phyloP scores from a whole-genome alignment of 2,329 filamentous ascomycete genomes.

The Beauveria brongniartii region DNA sequence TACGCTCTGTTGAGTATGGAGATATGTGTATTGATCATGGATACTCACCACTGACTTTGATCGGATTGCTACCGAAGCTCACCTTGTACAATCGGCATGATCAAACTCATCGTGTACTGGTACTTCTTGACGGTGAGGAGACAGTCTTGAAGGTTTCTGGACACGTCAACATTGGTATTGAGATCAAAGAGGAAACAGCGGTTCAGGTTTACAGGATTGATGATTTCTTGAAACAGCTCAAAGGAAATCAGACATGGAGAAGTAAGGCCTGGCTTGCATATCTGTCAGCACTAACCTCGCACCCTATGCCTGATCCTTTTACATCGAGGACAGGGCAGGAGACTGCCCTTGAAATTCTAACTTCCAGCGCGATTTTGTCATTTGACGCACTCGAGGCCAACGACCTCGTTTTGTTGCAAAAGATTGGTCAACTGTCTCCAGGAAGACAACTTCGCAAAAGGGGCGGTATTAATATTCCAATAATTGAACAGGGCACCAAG shows the following conservation, averaged over 20 bases:
- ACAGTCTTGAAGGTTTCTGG: accelerated
- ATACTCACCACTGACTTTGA: background rate
- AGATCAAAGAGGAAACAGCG: background rate
- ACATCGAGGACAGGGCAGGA: constrained; percentile 45
- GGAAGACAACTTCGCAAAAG: background rate
- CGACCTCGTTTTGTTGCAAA: background rate
- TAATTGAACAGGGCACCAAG: background rate
- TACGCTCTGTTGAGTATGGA: background rate
- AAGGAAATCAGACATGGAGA: constrained; percentile 39
- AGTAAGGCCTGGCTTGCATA: constrained; percentile 42
- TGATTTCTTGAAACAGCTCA: constrained; percentile 19
- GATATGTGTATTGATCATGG: background rate
- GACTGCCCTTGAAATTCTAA: constrained; percentile 38
- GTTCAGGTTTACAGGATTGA: background rate
- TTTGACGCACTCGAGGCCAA: background rate
- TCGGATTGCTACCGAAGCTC: background rate
- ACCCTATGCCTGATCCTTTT: constrained; percentile 39
- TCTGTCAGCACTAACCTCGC: constrained; percentile 45
- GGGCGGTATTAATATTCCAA: background rate
- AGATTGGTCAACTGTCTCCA: background rate
- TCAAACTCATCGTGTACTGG: background rate
- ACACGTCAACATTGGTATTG: background rate
- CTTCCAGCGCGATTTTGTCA: constrained; percentile 39
- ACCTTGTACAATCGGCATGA: background rate
- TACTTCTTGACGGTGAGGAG: background rate